phyloP scores from a whole-genome alignment of 2,329 filamentous ascomycete species.

The Trichophyton schoenleinii region DNA sequence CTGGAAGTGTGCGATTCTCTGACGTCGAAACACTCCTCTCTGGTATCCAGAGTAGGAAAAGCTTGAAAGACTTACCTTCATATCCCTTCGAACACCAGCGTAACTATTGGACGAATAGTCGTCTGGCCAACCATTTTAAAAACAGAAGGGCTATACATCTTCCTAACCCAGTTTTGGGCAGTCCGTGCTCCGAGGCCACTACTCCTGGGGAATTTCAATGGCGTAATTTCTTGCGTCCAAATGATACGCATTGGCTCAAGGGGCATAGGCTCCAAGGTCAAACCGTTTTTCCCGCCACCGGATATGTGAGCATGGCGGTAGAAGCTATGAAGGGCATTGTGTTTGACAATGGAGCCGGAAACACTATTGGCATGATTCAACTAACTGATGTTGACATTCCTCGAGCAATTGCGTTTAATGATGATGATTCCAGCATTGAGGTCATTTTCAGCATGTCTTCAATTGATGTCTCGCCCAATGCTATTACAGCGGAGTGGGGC shows the following conservation, averaged over 20 bases:
- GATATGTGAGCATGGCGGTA: conserved; percentile 17
- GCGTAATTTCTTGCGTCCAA: conserved; percentile 18
- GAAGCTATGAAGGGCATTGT: conserved; percentile 17
- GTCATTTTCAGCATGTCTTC: conserved; percentile 11
- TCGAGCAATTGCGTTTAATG: conserved; percentile 15
- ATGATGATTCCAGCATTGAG: neutral
- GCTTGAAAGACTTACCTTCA: conserved; percentile 10
- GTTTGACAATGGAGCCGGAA: neutral
- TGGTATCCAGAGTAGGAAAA: neutral
- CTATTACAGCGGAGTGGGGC: neutral
- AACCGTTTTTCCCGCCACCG: conserved; percentile 21
- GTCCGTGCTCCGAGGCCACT: conserved; percentile 6
- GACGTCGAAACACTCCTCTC: neutral
- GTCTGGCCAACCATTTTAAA: conserved; percentile 8
- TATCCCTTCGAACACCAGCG: conserved; percentile 14
- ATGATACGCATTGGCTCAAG: conserved; percentile 22
- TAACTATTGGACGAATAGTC: conserved; percentile 14
- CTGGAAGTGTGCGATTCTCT: conserved; percentile 5
- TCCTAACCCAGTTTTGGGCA: conserved; percentile 14
- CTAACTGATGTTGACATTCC: conserved; percentile 10
- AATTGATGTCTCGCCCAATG: conserved; percentile 6
- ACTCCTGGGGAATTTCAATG: conserved; percentile 17
- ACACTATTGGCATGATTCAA: conserved; percentile 11
- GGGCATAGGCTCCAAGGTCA: conserved; percentile 21
- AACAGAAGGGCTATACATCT: conserved; percentile 14